Evolutionary conservation across 2,329 filamentous ascomycete species (phyloP), one percentile per base, ranked within the genome.

Genomic region (Fusarium sp.): DNA sequence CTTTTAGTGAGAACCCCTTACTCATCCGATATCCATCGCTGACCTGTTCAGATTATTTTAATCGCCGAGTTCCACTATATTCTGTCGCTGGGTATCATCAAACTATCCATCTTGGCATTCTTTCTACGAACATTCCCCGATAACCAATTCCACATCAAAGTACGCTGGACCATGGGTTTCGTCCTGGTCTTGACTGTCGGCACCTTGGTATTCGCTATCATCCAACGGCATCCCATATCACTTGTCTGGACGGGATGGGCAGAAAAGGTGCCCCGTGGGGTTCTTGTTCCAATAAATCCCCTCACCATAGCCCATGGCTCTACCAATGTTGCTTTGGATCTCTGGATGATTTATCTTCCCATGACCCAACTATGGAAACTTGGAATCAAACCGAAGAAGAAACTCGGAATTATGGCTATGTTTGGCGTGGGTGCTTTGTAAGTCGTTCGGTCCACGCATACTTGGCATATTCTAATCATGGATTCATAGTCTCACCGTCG

Each of bases 301-400:
- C 3, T 59, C 4, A 53, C 14, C 1, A 27, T 41, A 13, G 46
- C 36, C 2, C 61, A 66, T 1, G 55, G 14, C 2, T 27, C 11
- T 0, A 6, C 51, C 4, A 61, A 66, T 5, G 29, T 66, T 14
- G 50, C 17, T 4, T n/a, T 66, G 10, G 63, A 66, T 0, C 14
- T 66, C 2, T 66, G 56, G 55, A 66, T 61, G 61, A 18, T 61
- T 8, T 36, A 52, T 0, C 36, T 66, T 3, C 61, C 61, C 6
- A 45, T 52, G 6, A 48, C 45, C 1, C 55, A 66, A 3, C 11
- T 66, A 0, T 37, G 36, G 2, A 25, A 25, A 7, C 33, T 66
- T 0, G 55, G 61, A 0, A n/a, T 66, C 4, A 66, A 52, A 2
- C 8, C 40, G 0, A 52, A 43, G 9, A 60, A 57, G 3, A 66